Base-by-base conservation (phyloP, 1,284 basidiomycete species). In the Pseudomicrostroma phylloplanum region DNA sequence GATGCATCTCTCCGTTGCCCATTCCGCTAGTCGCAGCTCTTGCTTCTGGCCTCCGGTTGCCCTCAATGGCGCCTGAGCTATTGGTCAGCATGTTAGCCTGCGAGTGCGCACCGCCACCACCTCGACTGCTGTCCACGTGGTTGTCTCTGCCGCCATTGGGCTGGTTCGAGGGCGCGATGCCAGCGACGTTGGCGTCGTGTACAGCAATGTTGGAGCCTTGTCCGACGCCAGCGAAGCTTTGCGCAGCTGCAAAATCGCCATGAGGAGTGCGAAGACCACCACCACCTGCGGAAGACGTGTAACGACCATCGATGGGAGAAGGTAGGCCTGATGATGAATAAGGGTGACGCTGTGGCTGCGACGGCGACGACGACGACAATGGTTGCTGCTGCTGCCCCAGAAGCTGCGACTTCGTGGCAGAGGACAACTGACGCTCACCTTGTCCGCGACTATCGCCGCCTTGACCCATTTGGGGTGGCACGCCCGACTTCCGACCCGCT, bases 181-280 rank as follows among this genome's bases (percentile, higher is more conserved):
- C 71, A 1, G 67, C 70, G 8, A 72, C 66, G 1, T 70, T 68
- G 17, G 72, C 73, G 55, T 73, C 73, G 59, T 72, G 72, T 30
- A 75, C 71, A 25, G 72, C 73, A n/a, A 75, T 67, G 51, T 75
- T 75, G 4, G 70, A 72, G 1, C 63, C 73, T 41, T 72, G 68
- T 17, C 68, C 70, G 15, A 69, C 72, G 53, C 70, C 68, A 11
- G 72, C 70, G 54, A 68, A 67, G 15, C 11, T 69, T 68, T 4
- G 63, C 62, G 41, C 64, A 57, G 62, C 59, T 36, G 61, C 58
- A 42, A 64, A 71, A n/a, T 73, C 71, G 39, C 60, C 65, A 55
- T 71, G 69, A 56, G 63, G 65, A 25, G 68, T 65, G 36, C 71
- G 66, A 6, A 71, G 61, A 17, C 62, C 62, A 39, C 62, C 62